These are phyloP conservation scores for Chamaenerion angustifolium DNA, from an alignment of 345 rosid species.

Conservation along the genomic window DNA sequence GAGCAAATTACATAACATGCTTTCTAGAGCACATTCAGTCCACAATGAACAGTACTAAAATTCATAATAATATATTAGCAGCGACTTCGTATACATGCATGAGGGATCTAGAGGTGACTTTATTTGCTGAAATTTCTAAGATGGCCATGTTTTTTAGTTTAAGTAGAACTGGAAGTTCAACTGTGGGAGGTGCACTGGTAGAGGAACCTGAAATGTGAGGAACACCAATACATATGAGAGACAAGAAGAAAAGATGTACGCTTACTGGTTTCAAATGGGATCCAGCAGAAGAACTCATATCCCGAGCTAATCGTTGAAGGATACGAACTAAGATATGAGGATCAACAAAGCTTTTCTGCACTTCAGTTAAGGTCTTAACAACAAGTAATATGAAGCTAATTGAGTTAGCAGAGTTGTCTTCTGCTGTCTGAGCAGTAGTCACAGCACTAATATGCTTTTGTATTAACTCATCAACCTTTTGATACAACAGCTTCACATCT, in stretches of 20 bases:
- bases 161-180: too few species aligned
- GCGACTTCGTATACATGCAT: too few species aligned
- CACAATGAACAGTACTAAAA: too few species aligned
- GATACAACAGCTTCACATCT: conserved; percentile 69
- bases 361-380: conserved; percentile 84
- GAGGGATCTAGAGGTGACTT: too few species aligned
- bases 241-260: not conserved
- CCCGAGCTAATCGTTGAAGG: conserved; percentile 82
- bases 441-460: conserved; percentile 65
- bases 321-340: conserved; percentile 65
- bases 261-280: conserved; percentile 85
- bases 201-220: not conserved
- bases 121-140: too few species aligned
- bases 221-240: not conserved
- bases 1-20: not conserved
- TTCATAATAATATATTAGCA: too few species aligned
- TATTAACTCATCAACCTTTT: conserved; percentile 80
- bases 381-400: conserved; percentile 86
- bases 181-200: too few species aligned
- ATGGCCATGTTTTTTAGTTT: too few species aligned
- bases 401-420: conserved; percentile 62
- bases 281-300: conserved; percentile 75
- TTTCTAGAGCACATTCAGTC: not conserved
- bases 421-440: conserved; percentile 59
- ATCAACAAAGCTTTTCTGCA: conserved; percentile 62